Evolutionary conservation across 129 eudicot genomes (phyloP).

Genomic region (Cynara cardunculus): DNA sequence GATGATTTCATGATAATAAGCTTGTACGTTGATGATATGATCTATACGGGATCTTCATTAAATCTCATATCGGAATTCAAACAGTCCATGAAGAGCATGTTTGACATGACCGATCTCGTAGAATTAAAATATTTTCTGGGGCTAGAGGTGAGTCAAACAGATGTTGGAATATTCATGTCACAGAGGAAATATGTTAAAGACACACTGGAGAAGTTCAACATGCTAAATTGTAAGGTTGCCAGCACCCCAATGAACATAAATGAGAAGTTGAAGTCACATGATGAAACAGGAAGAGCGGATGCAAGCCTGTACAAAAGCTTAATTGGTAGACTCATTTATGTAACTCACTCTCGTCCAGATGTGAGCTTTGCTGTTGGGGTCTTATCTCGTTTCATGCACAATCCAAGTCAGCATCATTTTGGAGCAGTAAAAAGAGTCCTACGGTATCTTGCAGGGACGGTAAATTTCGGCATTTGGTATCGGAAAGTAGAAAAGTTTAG

Average conservation of each 20-base stretch:
- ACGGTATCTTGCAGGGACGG: not conserved
- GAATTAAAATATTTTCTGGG: not conserved
- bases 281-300: not conserved
- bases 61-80: not conserved
- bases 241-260: not conserved
- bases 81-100: not conserved
- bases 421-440: not conserved
- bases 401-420: too few species aligned
- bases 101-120: not conserved
- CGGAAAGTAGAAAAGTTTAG: not conserved
- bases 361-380: not conserved
- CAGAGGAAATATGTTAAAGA: not conserved
- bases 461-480: not conserved
- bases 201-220: not conserved
- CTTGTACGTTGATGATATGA: not conserved
- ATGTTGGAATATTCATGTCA: not conserved
- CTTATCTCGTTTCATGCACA: too few species aligned
- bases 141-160: not conserved
- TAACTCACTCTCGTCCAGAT: slow-evolving; percentile 1
- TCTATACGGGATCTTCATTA: not conserved
- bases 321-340: not conserved
- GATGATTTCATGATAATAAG: not conserved
- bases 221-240: not conserved
- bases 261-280: not conserved
- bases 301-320: not conserved